A percentile compares a stretch with the other conserved stretches of the same genome.
Evolutionary conservation across 2,329 filamentous ascomycete genomes (phyloP).

Genomic region (Fusarium mundagurra): DNA sequence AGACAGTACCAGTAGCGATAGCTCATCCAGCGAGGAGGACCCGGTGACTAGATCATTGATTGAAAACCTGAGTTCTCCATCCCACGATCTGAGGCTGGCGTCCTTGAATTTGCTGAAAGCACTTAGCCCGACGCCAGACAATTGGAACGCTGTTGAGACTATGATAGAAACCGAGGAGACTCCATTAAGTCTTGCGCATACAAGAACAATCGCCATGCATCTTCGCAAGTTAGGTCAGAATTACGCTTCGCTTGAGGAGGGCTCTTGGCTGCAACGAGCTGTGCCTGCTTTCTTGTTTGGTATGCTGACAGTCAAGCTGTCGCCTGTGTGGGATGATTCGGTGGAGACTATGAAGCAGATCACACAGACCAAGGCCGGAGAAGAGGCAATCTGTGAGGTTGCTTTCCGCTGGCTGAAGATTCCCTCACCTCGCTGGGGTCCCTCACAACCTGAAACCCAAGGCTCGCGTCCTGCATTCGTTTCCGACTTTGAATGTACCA

Average conservation of each 20-base stretch:
- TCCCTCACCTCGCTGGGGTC: slow-evolving; percentile 64
- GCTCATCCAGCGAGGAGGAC: slow-evolving; percentile 60
- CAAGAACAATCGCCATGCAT: slow-evolving; percentile 83
- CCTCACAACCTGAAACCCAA: slow-evolving; percentile 50
- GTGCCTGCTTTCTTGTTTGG: slow-evolving; percentile 89
- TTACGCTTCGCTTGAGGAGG: slow-evolving; percentile 68
- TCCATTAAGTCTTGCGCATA: slow-evolving; percentile 78
- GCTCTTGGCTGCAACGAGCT: slow-evolving; percentile 74
- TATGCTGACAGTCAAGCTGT: slow-evolving; percentile 84
- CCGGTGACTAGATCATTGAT: slow-evolving; percentile 72
- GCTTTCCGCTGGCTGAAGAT: slow-evolving; percentile 81
- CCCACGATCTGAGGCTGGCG: slow-evolving; percentile 76
- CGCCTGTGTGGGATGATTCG: slow-evolving; percentile 88
- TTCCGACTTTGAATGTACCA: slow-evolving; percentile 87
- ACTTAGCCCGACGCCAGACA: slow-evolving; percentile 52
- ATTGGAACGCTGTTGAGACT: slow-evolving; percentile 48
- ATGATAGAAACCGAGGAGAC: slow-evolving; percentile 86
- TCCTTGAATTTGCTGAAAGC: slow-evolving; percentile 77
- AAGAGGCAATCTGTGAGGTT: slow-evolving; percentile 75
- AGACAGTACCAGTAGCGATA: slow-evolving; percentile 55
- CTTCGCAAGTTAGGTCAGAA: slow-evolving; percentile 77
- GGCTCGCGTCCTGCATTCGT: slow-evolving; percentile 53
- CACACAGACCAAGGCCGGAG: slow-evolving; percentile 74
- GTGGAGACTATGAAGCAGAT: slow-evolving; percentile 80
- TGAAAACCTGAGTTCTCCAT: slow-evolving; percentile 78